A percentile compares a stretch with the other conserved stretches of the same genome.
Conservation (phyloP, 2,329 filamentous ascomycete genomes). For the Claviceps arundinis region DNA sequence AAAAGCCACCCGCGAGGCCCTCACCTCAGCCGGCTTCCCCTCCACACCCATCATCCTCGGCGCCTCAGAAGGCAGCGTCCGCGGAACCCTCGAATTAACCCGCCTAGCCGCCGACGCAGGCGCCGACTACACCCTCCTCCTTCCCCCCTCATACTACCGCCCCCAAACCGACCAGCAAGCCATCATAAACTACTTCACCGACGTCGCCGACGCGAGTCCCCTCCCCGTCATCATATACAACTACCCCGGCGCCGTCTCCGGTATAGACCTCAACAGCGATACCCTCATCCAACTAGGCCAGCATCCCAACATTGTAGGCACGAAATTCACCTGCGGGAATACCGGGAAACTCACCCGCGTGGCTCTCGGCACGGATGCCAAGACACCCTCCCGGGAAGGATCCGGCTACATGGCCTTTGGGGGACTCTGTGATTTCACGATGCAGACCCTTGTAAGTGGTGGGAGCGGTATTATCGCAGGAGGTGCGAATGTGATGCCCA, state of each 20-base stretch:
- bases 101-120: constrained; percentile 53
- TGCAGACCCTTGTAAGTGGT: constrained; percentile 66
- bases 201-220: constrained; percentile 62
- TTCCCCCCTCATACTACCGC: constrained; percentile 76
- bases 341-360: constrained; percentile 81
- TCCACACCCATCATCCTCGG: constrained; percentile 72
- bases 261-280: constrained; percentile 83
- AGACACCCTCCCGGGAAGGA: constrained; percentile 46
- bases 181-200: constrained; percentile 59
- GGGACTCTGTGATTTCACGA: constrained; percentile 76
- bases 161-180: constrained; percentile 61
- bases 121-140: constrained; percentile 66
- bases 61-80: constrained; percentile 68
- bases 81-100: constrained; percentile 64
- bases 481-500: constrained; percentile 74
- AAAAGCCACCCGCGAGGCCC: constrained; percentile 63
- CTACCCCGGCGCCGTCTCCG: constrained; percentile 76
- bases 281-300: constrained; percentile 65
- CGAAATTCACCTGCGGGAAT: constrained; percentile 86
- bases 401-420: constrained; percentile 75
- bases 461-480: constrained; percentile 78
- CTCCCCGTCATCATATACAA: constrained; percentile 80
- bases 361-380: constrained; percentile 56
- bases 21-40: constrained; percentile 66
- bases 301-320: constrained; percentile 75